These are phyloP conservation scores for Termitomyces bulborhizus DNA, from an alignment of 768 basidiomycete genomes.

Conservation along the genomic window DNA sequence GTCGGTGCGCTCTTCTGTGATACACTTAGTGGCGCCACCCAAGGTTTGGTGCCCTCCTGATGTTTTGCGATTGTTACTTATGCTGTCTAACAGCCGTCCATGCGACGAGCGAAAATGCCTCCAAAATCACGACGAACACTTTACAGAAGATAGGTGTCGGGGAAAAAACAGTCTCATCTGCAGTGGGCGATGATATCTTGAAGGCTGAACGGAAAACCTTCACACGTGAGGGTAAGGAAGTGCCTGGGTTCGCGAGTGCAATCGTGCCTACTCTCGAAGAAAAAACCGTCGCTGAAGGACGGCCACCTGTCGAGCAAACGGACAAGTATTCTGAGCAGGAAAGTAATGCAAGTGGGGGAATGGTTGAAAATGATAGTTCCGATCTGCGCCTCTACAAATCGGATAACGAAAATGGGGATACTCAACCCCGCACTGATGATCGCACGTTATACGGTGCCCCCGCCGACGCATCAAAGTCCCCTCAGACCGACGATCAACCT, in stretches of 20 bases:
- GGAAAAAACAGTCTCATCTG: slow-evolving; percentile 30
- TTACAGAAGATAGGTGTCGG: slow-evolving; percentile 39
- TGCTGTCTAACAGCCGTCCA: slow-evolving; percentile 28
- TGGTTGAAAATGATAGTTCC: not conserved
- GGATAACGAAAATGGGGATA: slow-evolving; percentile 5
- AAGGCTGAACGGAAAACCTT: slow-evolving; percentile 48
- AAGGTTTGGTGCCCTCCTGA: slow-evolving; percentile 36
- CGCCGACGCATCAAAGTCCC: slow-evolving; percentile 39
- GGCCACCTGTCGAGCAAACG: slow-evolving; percentile 28
- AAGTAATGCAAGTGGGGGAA: slow-evolving; percentile 6
- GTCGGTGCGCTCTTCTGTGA: slow-evolving; percentile 27
- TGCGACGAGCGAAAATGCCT: slow-evolving; percentile 30
- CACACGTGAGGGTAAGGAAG: slow-evolving; percentile 43
- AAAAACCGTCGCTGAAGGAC: slow-evolving; percentile 47
- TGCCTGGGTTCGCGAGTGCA: slow-evolving; percentile 53
- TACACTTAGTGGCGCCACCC: slow-evolving; percentile 31
- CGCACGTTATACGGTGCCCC: slow-evolving; percentile 49
- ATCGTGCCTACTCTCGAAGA: slow-evolving; percentile 69
- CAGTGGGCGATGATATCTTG: slow-evolving; percentile 33
- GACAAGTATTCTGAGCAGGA: not conserved
- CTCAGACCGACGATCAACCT: slow-evolving; percentile 37
- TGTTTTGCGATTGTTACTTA: not conserved
- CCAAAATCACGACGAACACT: slow-evolving; percentile 27
- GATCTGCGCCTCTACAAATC: not conserved
- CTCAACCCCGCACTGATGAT: slow-evolving; percentile 31